Percentiles rank a stretch among this genome's conserved stretches.
These are phyloP conservation scores for Dysphania ambrosioides DNA, from an alignment of 148 eudicot species.

Conservation along the genomic window DNA sequence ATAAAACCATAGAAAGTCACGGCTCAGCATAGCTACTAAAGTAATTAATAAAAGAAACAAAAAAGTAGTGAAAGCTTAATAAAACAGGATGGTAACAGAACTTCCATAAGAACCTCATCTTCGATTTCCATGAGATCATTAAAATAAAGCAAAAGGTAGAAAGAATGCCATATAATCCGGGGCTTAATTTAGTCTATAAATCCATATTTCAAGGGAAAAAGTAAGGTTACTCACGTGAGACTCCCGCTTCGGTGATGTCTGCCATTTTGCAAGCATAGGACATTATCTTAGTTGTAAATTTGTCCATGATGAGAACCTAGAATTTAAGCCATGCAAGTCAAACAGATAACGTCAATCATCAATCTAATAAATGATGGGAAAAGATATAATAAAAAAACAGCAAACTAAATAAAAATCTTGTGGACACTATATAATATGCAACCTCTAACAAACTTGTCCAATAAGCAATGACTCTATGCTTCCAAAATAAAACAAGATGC, in stretches of 20 bases:
- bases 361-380: background rate
- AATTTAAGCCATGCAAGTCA: slow-evolving; percentile 29
- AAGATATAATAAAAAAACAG: background rate
- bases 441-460: background rate
- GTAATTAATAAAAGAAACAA: too few species aligned
- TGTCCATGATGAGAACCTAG: slow-evolving; percentile 97
- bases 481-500: background rate
- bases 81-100: background rate
- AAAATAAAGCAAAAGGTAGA: background rate
- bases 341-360: slow-evolving; percentile 12
- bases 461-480: background rate
- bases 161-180: background rate
- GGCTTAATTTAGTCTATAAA: background rate
- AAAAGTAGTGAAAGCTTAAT: background rate
- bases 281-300: slow-evolving; percentile 79
- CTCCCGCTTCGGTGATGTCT: slow-evolving; percentile 93
- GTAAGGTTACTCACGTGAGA: slow-evolving; percentile 71
- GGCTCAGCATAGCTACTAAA: too few species aligned
- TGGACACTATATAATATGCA: background rate
- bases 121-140: background rate
- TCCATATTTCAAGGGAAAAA: background rate
- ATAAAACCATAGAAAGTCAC: too few species aligned
- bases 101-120: background rate
- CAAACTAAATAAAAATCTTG: background rate
- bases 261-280: slow-evolving; percentile 94